These are phyloP conservation scores for Psidium guajava DNA, from an alignment of 345 rosid genomes.

Conservation along the genomic window DNA sequence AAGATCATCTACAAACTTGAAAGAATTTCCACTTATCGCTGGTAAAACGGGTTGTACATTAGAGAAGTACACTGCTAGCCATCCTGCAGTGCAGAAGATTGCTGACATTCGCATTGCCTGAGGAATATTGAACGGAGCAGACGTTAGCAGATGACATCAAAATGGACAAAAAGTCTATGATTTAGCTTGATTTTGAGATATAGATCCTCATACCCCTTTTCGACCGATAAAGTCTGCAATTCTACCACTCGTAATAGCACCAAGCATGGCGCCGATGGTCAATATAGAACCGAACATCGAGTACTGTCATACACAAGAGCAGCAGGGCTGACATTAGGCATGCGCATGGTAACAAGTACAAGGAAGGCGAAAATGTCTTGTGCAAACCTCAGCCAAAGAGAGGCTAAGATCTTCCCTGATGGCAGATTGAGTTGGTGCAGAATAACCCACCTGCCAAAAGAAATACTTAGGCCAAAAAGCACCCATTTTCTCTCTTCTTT, in stretches of 20 bases:
- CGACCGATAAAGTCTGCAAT: constrained; percentile 70
- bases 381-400: constrained; percentile 54
- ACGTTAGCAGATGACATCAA: background rate
- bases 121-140: background rate
- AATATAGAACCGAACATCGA: constrained; percentile 90
- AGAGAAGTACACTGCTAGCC: constrained; percentile 71
- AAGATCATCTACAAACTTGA: background rate
- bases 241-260: constrained; percentile 75
- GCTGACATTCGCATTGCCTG: constrained; percentile 91
- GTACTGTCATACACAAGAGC: constrained; percentile 31
- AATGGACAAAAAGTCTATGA: background rate
- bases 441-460: constrained; percentile 78
- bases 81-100: constrained; percentile 65
- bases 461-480: constrained; percentile 26
- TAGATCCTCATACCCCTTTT: constrained; percentile 48
- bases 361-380: background rate
- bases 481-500: background rate
- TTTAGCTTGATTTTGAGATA: background rate
- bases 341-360: background rate
- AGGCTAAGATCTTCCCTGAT: constrained; percentile 73
- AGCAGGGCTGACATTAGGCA: background rate
- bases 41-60: constrained; percentile 15
- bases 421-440: constrained; percentile 86
- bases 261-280: constrained; percentile 93
- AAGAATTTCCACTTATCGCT: background rate